Percentiles rank a stretch among this genome's conserved stretches.
Conservation (phyloP, 2,329 filamentous ascomycete genomes). For the Colletotrichum endophyticum region DNA sequence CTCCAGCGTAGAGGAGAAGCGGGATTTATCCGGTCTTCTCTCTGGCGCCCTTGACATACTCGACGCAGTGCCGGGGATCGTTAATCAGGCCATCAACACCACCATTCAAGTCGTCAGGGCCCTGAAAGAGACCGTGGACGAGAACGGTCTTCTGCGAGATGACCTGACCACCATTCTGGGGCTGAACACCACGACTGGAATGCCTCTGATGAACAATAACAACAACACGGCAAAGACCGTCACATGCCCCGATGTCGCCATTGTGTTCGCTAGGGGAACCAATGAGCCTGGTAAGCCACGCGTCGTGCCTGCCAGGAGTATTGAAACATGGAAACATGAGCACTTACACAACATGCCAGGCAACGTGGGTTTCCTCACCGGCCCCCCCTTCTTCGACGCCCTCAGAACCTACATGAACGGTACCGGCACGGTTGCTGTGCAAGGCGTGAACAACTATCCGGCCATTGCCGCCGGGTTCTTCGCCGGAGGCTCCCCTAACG, state of each 20-base stretch:
- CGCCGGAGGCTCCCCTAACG: conserved; percentile 6
- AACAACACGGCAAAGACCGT: background rate
- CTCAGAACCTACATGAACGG: conserved; percentile 24
- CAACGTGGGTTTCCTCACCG: conserved; percentile 32
- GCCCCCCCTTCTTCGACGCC: conserved; percentile 29
- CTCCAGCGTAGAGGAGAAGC: background rate
- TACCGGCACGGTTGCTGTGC: conserved; percentile 24
- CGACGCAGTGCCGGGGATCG: background rate
- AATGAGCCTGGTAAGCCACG: conserved; percentile 18
- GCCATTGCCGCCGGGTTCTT: background rate
- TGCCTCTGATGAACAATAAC: background rate
- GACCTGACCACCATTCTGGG: conserved; percentile 10
- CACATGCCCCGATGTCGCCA: conserved; percentile 18
- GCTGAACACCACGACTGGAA: conserved; percentile 4
- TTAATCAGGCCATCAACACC: conserved; percentile 10
- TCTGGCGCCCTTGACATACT: conserved; percentile 15
- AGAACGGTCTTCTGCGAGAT: conserved; percentile 15
- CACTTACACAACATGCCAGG: conserved; percentile 13
- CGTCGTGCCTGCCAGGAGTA: background rate
- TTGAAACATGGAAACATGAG: background rate
- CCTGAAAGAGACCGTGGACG: conserved; percentile 15
- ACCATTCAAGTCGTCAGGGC: conserved; percentile 17
- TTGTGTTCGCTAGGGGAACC: conserved; percentile 20
- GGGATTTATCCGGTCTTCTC: conserved; percentile 7
- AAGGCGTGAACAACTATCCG: conserved; percentile 29